These are phyloP conservation scores for Gossypium bickii DNA, from an alignment of 345 rosid genomes.

Conservation along the genomic window DNA sequence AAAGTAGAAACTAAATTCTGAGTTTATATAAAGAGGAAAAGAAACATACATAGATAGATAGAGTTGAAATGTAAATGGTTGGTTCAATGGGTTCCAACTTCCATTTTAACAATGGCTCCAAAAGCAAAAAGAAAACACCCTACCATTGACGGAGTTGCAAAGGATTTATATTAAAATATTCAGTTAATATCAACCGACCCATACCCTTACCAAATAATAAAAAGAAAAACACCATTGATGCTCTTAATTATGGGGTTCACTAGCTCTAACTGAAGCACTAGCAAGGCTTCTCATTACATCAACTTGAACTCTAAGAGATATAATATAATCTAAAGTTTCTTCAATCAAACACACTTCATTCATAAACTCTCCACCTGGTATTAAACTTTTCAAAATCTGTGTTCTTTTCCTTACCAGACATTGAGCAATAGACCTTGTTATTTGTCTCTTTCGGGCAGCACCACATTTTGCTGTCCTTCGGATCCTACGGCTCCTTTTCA, in stretches of 20 bases:
- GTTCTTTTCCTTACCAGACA: slow-evolving; percentile 54
- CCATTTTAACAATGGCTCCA: background rate
- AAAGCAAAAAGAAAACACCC: background rate
- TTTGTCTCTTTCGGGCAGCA: background rate
- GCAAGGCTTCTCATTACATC: slow-evolving; percentile 67
- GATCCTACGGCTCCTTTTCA: slow-evolving; percentile 38
- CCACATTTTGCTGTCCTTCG: slow-evolving; percentile 22
- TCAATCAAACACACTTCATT: slow-evolving; percentile 50
- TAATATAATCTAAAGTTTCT: slow-evolving; percentile 84
- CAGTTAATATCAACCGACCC: too few species aligned
- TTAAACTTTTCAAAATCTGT: slow-evolving; percentile 51
- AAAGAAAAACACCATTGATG: slow-evolving; percentile 12
- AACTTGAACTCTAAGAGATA: slow-evolving; percentile 73
- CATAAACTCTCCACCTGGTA: slow-evolving; percentile 72
- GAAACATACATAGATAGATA: too few species aligned
- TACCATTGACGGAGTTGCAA: too few species aligned
- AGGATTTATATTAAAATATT: too few species aligned
- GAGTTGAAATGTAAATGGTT: slow-evolving; percentile 29
- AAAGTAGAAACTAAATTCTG: too few species aligned
- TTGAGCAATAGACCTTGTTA: slow-evolving; percentile 29
- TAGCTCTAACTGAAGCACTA: slow-evolving; percentile 25
- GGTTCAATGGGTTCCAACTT: slow-evolving; percentile 19
- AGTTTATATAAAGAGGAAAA: too few species aligned
- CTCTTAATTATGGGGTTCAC: slow-evolving; percentile 16
- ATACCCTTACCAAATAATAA: too few species aligned